Base-by-base conservation (phyloP, 139 green algal species). In the Chlamydomonas incerta region DNA sequence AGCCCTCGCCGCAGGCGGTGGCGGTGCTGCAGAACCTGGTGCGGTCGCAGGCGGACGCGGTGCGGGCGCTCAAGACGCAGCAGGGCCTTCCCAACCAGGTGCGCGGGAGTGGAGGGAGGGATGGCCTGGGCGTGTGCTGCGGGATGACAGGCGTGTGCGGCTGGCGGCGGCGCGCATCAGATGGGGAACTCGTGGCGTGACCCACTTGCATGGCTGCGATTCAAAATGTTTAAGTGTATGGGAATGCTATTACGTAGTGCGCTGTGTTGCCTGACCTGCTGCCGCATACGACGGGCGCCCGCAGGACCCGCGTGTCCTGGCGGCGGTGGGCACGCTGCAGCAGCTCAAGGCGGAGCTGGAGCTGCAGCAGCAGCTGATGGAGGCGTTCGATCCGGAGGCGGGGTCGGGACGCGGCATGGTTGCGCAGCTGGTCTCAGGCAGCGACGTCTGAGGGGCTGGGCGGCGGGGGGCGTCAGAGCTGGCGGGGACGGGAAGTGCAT, bases 41-140 rank as follows among this genome's bases (percentile, higher is more conserved):
- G 79, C 65, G 79, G 14, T 66, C 31, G 26, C 79, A 85, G 47
- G 79, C 79, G 65, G 79, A 85, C 79, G 79, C 24, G 2, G 66
- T 85, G 31, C 46, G 79, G 65, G 33, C 10, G 21, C 65, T 85
- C 47, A 85, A 85, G 79, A 41, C 79, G 60, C 31, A 67, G 79
- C 60, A 68, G 24, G 79, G 79, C 31, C 66, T 85, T 0, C 26
- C 24, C 10, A 85, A 85, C 79, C 41, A 75, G 79, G 79, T 85
- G 18, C 29, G 70, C 8, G 70, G 18, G 68, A 10, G 67, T 10
- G 2, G 33, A 10, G 3, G 3, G 69, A n/a, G 74, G 41, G 20
- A 0, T 10, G 60, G 14, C 15, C 18, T 18, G n/a, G n/a, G 13
- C 1, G 8, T 1, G 50, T 3, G 50, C 50, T 52, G 55, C 35